Evolutionary conservation across 805 yeast genomes (phyloP), one percentile per base, ranked within the genome.

Genomic region (Metschnikowia continentalis): DNA sequence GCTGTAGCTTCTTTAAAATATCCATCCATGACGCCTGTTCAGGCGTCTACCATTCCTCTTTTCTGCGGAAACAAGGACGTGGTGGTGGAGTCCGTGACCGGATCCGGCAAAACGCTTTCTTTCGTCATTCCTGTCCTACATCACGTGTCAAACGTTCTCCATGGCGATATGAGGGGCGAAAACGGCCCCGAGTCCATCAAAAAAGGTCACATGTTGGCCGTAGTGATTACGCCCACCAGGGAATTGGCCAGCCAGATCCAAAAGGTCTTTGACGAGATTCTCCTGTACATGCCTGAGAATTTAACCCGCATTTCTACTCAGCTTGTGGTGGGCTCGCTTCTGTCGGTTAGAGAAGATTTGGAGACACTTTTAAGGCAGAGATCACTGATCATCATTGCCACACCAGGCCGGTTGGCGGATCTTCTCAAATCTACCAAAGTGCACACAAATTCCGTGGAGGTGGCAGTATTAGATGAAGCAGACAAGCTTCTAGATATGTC

Each of bases 101-200:
- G 99, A 0, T 90, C 97, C 0, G 99, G 99, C n/a, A 94, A 94
- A 65, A 94, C 99, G 0, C 67, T 91, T n/a, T 86, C 97, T 3
- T 94, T 88, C 71, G 81, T 84, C 4, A 76, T 94, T 2, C 99
- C 99, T 0, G 78, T 88, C 1, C 61, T 90, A 4, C 92, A 90
- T 59, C 84, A 83, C 57, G 67, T 90, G 6, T 68, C 75, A 2
- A 62, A 62, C 42, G 59, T 59, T 50, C 64, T 61, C 48, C 68
- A 61, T 54, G 57, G 59, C 42, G 35, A 37, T 2, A 37, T 47
- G 14, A 62, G 53, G 11, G 63, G 54, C 7, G 57, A 52, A 17
- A 60, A 56, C 17, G 53, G 42, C 10, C 54, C 54, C 6, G 71
- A 68, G 17, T 70, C 69, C 3, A 61, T 78, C 19, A 77, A 74